phyloP scores from a whole-genome alignment of 495 filamentous ascomycete species.

The Aspergillus nanangensis region DNA sequence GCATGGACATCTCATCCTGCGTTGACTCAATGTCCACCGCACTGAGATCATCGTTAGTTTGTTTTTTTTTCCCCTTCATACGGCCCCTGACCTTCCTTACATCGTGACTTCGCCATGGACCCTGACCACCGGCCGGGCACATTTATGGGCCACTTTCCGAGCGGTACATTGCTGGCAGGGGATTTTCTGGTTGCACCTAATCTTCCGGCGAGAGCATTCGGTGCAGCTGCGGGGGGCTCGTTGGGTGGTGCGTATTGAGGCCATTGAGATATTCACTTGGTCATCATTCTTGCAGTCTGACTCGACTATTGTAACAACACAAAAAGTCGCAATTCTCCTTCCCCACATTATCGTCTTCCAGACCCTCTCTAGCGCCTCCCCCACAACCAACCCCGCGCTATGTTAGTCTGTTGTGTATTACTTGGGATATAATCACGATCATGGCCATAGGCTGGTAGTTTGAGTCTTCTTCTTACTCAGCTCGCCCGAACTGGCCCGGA shows the following conservation, averaged over 20 bases:
- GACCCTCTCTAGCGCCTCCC: too few species aligned
- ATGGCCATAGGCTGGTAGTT: too few species aligned
- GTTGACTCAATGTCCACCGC: not conserved
- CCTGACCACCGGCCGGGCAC: slow-evolving; percentile 1
- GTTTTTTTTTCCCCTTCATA: not conserved
- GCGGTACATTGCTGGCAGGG: slow-evolving; percentile 2
- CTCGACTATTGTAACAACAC: too few species aligned
- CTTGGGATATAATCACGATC: too few species aligned
- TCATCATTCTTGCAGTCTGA: too few species aligned
- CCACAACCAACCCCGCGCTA: too few species aligned
- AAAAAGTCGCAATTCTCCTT: too few species aligned
- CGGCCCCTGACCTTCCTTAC: not conserved
- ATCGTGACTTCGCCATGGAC: slow-evolving; percentile 3
- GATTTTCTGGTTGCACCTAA: slow-evolving; percentile 4
- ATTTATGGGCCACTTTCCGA: not conserved
- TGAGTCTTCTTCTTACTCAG: not conserved
- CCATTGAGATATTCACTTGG: not conserved
- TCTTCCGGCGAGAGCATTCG: not conserved
- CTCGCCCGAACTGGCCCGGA: not conserved
- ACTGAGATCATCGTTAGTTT: not conserved
- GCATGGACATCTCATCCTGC: not conserved
- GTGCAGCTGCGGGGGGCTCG: slow-evolving; percentile 1
- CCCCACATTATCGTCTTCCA: too few species aligned
- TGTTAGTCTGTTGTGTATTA: too few species aligned
- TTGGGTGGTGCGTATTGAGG: slow-evolving; percentile 3